Percentiles rank a stretch among this genome's conserved stretches.
These are phyloP conservation scores for Scedosporium dehoogii DNA, from an alignment of 2,329 filamentous ascomycete genomes.

Conservation along the genomic window DNA sequence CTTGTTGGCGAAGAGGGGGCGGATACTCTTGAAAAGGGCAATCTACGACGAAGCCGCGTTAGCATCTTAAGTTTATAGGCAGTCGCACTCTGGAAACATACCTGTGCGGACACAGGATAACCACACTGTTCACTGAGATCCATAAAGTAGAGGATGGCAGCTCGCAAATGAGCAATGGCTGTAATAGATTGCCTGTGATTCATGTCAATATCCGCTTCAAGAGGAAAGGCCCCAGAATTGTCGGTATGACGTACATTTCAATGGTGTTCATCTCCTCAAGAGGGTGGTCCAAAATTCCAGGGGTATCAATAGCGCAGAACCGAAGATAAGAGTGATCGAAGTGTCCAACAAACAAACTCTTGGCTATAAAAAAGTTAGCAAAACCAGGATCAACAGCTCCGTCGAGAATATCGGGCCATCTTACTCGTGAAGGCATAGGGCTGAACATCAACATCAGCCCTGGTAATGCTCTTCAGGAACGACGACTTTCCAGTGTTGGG, in stretches of 20 bases:
- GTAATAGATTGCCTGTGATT: constrained; percentile 55
- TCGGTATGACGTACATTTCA: constrained; percentile 53
- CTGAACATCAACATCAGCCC: constrained; percentile 93
- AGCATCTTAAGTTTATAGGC: background rate
- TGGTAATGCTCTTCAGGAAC: constrained; percentile 83
- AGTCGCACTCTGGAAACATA: background rate
- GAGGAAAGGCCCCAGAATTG: constrained; percentile 39
- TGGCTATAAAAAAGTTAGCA: constrained; percentile 2
- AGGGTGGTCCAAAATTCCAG: constrained; percentile 95
- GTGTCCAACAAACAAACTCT: constrained; percentile 77
- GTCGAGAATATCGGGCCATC: background rate
- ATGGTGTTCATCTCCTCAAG: constrained; percentile 99
- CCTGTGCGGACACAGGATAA: constrained; percentile 67
- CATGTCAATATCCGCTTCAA: constrained; percentile 2
- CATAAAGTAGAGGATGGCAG: constrained; percentile 96
- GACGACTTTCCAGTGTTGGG: constrained; percentile 97
- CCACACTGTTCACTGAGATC: constrained; percentile 95
- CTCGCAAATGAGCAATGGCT: constrained; percentile 90
- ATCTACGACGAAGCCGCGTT: constrained; percentile 65
- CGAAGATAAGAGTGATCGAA: constrained; percentile 52
- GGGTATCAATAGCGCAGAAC: constrained; percentile 81
- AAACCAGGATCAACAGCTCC: background rate
- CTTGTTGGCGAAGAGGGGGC: constrained; percentile 95
- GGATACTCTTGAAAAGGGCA: constrained; percentile 90
- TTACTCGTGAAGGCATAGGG: constrained; percentile 88